Base-by-base conservation (phyloP, 805 yeast genomes). In the Metschnikowia anglica region DNA sequence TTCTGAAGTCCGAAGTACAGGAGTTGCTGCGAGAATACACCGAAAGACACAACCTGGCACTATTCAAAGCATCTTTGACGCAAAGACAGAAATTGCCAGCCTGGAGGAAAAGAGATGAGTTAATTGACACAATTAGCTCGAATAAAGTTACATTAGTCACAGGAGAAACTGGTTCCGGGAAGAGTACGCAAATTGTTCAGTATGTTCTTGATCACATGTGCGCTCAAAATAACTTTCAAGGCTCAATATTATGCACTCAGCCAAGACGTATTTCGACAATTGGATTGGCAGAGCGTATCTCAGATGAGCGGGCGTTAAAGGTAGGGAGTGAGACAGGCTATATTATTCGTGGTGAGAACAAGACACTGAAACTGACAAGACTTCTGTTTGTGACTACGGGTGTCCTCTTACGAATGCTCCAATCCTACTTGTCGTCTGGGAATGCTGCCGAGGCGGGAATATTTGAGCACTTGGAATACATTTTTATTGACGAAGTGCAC, bases 161-260 rank as follows among this genome's bases (percentile, higher is more conserved):
- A 2, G 99, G 98, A 60, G 99, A 93, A 61, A 91, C 98, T 0
- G 98, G 98, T 54, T 90, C 97, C 1, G 98, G 98, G 53, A 91
- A 91, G 58, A 88, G 97, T 1, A 91, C 99, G 0, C 99, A 91
- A 60, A 80, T 88, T 4, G 96, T 88, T 5, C 99, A 91, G 60
- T 91, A 89, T 52, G 69, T 91, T 16, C 65, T 91, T 13, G 98
- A 91, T 59, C 72, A 80, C 29, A 55, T 87, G 45, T 72, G 77
- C 37, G 34, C 64, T 0, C 58, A 63, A 10, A 75, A 76, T 0
- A 77, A 77, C 47, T 82, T 73, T 48, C 61, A 65, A 18, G 74
- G 84, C 3, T 76, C 73, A 29, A 85, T 91, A 4, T 68, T 91
- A 1, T 89, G 97, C 63, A 89, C 97, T 0, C 98, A 91, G 62